Base-by-base conservation (phyloP, 2,329 filamentous ascomycete genomes). In the Plectosphaerella sp. region DNA sequence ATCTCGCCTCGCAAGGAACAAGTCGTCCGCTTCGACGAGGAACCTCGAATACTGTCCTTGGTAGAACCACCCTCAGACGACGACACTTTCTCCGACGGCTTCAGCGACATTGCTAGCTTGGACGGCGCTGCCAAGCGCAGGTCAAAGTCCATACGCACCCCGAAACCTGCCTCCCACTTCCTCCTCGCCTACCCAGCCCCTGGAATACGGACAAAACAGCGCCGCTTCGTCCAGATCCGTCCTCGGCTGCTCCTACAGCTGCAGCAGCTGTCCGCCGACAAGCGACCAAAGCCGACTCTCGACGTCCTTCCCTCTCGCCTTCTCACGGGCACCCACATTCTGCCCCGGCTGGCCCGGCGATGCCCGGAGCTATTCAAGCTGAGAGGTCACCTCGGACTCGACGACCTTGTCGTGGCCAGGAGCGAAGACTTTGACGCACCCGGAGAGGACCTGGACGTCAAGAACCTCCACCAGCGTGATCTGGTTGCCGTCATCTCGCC, bases 281-380 rank as follows among this genome's bases (percentile, higher is more conserved):
- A 74, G 15, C 80, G 88, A 22, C 86, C 87, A 0, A 76, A 77
- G 49, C 88, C 88, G 1, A 79, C 82, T 4, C 83, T 89, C 57
- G 88, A 93, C 59, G 81, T 90, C n/a, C 78, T 91, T 42, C 87
- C 88, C 0, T 83, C 85, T 2, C 81, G 80, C n/a, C 72, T 80
- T 14, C 72, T 87, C 41, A 71, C 78, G 45, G 69, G 79, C 54
- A 71, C 77, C 49, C 74, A 77, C 57, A 83, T 82, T 52, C 76
- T 84, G 20, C 79, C 84, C 6, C 75, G 77, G 16, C 68, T 88
- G 22, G 73, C 78, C 3, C 80, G 82, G 61, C 77, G 77, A 7
- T 86, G 86, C 56, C 83, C 86, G 1, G 78, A 80, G 7, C 75
- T 88, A 47, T 86, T 88, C 60, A 76, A 79, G 49, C 25, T 25